phyloP scores from a whole-genome alignment of 441 rosid species.

The Jatropha multifida region DNA sequence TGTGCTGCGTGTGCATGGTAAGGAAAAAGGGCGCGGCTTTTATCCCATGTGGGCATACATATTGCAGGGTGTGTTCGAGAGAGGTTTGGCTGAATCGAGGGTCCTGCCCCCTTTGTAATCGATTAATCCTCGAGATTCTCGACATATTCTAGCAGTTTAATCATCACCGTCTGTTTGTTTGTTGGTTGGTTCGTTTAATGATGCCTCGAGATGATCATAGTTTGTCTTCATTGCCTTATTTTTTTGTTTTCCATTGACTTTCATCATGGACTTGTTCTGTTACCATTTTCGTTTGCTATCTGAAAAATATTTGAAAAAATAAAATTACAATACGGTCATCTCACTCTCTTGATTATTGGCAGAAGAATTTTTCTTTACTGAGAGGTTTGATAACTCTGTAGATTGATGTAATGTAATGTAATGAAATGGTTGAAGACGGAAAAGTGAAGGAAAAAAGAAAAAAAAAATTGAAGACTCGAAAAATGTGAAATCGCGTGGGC shows the following conservation, averaged over 20 bases:
- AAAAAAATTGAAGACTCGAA: too few species aligned
- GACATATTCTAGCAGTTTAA: background rate
- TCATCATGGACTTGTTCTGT: background rate
- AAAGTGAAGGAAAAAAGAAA: too few species aligned
- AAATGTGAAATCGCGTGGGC: too few species aligned
- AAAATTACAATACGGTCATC: too few species aligned
- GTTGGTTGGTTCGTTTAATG: too few species aligned
- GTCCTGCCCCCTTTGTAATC: conserved; percentile 3
- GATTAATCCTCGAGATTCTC: conserved; percentile 1
- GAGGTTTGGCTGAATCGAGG: conserved; percentile 9
- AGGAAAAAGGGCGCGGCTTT: conserved; percentile 86
- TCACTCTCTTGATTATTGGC: too few species aligned
- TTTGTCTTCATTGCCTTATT: background rate
- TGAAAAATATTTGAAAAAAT: background rate
- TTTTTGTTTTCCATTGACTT: background rate
- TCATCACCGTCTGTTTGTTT: background rate
- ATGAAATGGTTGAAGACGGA: too few species aligned
- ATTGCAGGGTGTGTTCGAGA: conserved; percentile 37
- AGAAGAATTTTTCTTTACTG: too few species aligned
- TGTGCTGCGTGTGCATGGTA: conserved; percentile 98
- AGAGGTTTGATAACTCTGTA: too few species aligned
- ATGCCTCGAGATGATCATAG: background rate
- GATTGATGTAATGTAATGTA: too few species aligned
- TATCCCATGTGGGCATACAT: conserved; percentile 92
- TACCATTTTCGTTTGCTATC: background rate